Conservation (phyloP, 1,139 yeast genomes). For the Protomyces gravidus region DNA sequence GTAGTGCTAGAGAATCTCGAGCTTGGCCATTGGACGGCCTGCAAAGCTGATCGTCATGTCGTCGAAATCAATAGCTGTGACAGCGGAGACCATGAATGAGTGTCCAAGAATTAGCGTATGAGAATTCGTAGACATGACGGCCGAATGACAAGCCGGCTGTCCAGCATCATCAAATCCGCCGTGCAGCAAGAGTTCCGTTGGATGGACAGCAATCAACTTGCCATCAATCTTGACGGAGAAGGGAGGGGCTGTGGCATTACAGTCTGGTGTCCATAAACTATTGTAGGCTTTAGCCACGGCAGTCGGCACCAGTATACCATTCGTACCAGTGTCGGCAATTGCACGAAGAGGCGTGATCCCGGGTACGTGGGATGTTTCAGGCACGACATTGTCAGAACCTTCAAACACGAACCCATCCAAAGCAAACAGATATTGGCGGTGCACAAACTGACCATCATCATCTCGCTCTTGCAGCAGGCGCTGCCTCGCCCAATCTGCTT, state of each 20-base stretch:
- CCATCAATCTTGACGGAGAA: slow-evolving; percentile 13
- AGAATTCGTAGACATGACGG: background rate
- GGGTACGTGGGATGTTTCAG: background rate
- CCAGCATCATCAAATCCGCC: background rate
- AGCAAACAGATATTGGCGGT: slow-evolving; percentile 1
- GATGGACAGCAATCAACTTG: background rate
- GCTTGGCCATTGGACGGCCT: no score
- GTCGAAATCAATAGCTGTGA: background rate
- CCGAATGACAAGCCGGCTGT: background rate
- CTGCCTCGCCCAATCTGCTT: background rate
- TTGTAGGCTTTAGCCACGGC: slow-evolving; percentile 12
- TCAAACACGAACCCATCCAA: slow-evolving; percentile 10
- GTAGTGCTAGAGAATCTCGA: no score
- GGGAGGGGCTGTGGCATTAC: slow-evolving; percentile 11
- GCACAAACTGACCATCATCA: background rate
- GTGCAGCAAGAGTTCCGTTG: background rate
- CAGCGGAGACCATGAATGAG: background rate
- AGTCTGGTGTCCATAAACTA: slow-evolving; percentile 7
- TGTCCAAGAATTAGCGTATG: background rate
- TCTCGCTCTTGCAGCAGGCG: background rate
- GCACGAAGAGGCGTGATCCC: background rate
- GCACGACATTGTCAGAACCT: background rate
- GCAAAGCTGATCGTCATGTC: background rate
- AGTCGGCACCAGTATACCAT: slow-evolving; percentile 3
- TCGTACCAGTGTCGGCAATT: slow-evolving; percentile 16